These are phyloP conservation scores for Dothideomycetidae sp. DNA, from an alignment of 2,329 filamentous ascomycete genomes.

Conservation along the genomic window DNA sequence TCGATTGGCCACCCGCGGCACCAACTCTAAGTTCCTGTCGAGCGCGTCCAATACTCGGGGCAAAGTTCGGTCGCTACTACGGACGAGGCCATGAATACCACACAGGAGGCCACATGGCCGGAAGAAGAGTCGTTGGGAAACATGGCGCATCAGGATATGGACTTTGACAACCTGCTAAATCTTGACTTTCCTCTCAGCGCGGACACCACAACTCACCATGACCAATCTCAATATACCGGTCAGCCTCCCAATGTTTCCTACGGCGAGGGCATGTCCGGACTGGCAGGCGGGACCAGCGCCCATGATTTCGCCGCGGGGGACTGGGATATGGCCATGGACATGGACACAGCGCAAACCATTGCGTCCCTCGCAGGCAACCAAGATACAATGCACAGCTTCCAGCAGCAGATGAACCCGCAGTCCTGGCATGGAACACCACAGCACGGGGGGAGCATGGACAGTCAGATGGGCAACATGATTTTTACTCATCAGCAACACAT, in stretches of 20 bases:
- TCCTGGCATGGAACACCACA: constrained; percentile 11
- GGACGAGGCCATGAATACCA: constrained; percentile 6
- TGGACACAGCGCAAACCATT: constrained; percentile 7
- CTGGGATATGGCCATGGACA: constrained; percentile 14
- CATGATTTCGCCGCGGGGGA: constrained; percentile 21
- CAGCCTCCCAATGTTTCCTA: constrained; percentile 20
- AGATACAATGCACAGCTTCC: constrained; percentile 5
- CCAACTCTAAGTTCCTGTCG: not conserved
- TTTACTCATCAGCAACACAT: constrained; percentile 35
- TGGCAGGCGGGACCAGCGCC: constrained; percentile 14
- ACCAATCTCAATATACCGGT: constrained; percentile 15
- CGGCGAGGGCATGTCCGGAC: constrained; percentile 14
- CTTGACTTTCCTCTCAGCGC: too few relatives aligned
- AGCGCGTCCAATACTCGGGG: not conserved
- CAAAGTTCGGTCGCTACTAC: not conserved
- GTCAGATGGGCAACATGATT: constrained; percentile 20
- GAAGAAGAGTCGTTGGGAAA: constrained; percentile 26
- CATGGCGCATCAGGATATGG: constrained; percentile 21
- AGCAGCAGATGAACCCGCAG: constrained; percentile 4
- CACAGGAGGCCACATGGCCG: constrained; percentile 24
- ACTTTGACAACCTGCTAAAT: constrained; percentile 11
- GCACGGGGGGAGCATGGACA: constrained; percentile 23
- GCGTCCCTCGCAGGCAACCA: constrained; percentile 3
- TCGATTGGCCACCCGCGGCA: constrained; percentile 13
- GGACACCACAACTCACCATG: constrained; percentile 11